A percentile compares a stretch with the other conserved stretches of the same genome.
Evolutionary conservation across 129 eudicot species (phyloP).

Genomic region (Lonicera japonica): DNA sequence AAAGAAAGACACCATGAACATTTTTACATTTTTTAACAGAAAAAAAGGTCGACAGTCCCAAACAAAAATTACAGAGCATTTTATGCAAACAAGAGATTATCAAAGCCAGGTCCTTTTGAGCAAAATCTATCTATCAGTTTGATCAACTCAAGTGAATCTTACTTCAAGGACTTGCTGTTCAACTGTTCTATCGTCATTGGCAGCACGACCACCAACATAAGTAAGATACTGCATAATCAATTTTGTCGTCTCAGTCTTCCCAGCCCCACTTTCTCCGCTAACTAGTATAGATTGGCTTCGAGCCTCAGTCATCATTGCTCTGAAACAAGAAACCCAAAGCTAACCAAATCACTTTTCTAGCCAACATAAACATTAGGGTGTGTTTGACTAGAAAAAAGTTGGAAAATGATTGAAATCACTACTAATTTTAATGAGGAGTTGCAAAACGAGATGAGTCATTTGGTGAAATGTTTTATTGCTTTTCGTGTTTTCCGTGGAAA

Average conservation of each 20-base stretch:
- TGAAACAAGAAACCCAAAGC: slow-evolving; percentile 27
- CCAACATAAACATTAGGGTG: slow-evolving; percentile 9
- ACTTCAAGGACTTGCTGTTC: slow-evolving; percentile 99
- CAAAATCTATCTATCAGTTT: background rate
- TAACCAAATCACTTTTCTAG: slow-evolving; percentile 9
- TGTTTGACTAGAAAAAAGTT: no score
- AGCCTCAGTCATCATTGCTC: slow-evolving; percentile 90
- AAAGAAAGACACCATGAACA: background rate
- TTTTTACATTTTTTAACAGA: background rate
- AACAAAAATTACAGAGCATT: background rate
- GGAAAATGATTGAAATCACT: no score
- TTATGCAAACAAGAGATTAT: background rate
- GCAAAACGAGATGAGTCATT: no score
- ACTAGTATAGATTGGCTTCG: slow-evolving; percentile 92
- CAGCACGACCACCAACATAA: slow-evolving; percentile 98
- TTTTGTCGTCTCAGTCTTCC: slow-evolving; percentile 97
- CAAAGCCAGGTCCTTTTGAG: background rate
- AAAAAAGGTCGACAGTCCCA: background rate
- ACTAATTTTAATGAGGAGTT: no score
- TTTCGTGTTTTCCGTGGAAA: no score
- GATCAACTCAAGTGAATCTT: slow-evolving; percentile 1
- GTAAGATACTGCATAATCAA: slow-evolving; percentile 94
- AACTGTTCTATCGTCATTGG: slow-evolving; percentile 86
- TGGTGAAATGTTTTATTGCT: no score
- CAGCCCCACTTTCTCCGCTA: slow-evolving; percentile 99